Evolutionary conservation across 192 early-diverging fungal species (phyloP).

Genomic region (Gryganskiella cystojenkinii): DNA sequence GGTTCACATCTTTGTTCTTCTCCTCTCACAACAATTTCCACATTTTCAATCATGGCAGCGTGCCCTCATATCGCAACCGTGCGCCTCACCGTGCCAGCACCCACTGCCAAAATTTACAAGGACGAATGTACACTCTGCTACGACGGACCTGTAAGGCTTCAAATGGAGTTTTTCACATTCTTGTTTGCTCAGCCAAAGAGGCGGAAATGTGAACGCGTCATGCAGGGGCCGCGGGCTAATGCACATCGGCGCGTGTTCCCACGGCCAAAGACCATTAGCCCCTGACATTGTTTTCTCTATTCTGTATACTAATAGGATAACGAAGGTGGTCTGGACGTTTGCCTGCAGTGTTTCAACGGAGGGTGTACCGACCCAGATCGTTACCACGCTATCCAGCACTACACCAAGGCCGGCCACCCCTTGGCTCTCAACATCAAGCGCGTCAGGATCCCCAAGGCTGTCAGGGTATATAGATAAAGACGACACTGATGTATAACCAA

Average conservation of each 20-base stretch:
- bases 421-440: constrained; percentile 89
- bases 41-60: constrained; percentile 41
- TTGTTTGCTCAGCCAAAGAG: background rate
- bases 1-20: background rate
- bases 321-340: constrained; percentile 88
- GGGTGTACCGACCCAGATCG: constrained; percentile 74
- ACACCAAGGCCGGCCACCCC: constrained; percentile 76
- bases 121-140: constrained; percentile 98
- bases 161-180: constrained; percentile 10
- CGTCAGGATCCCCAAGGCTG: constrained; percentile 58
- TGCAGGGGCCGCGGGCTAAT: background rate
- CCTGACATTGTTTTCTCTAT: background rate
- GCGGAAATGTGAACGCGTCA: background rate
- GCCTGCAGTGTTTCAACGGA: constrained; percentile 95
- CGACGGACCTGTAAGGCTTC: constrained; percentile 59
- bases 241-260: background rate
- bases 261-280: background rate
- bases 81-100: constrained; percentile 52
- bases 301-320: constrained; percentile 64
- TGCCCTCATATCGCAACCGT: constrained; percentile 65
- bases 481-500: background rate
- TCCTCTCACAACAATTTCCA: background rate
- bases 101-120: constrained; percentile 77
- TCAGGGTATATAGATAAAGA: constrained; percentile 48
- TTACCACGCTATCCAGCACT: constrained; percentile 83